phyloP scores from a whole-genome alignment of 2,329 filamentous ascomycete species.

The Cytospora schulzeri region DNA sequence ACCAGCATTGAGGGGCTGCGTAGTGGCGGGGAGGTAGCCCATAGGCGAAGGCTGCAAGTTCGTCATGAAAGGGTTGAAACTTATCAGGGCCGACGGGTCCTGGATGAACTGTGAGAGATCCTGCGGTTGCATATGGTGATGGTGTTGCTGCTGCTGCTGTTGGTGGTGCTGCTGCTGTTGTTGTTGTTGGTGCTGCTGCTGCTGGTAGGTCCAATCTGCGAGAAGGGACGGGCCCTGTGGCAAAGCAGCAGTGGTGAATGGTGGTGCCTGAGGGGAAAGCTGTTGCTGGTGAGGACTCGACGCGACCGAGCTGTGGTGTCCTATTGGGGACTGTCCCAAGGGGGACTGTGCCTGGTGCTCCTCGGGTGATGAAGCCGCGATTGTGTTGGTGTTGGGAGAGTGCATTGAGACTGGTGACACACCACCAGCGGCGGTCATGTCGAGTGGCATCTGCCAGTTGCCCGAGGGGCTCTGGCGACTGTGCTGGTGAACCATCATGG shows the following conservation, averaged over 20 bases:
- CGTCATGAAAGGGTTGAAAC: constrained; percentile 54
- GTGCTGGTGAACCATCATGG: constrained; percentile 35
- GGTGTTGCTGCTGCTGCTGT: constrained; percentile 33
- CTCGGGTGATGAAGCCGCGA: constrained; percentile 54
- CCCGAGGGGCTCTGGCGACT: constrained; percentile 43
- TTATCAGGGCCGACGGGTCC: constrained; percentile 56
- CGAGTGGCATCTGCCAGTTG: constrained; percentile 55
- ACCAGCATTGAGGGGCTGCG: constrained; percentile 65
- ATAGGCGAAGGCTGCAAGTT: constrained; percentile 58
- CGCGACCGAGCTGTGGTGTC: constrained; percentile 49
- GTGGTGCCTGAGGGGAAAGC: constrained; percentile 47
- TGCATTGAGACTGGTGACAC: constrained; percentile 38
- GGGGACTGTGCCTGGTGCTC: constrained; percentile 52
- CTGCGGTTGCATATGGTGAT: constrained; percentile 36
- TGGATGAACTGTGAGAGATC: constrained; percentile 58
- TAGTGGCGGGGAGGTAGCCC: constrained; percentile 63
- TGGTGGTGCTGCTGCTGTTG: constrained; percentile 43
- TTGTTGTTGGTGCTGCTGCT: constrained; percentile 51
- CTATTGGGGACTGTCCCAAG: constrained; percentile 39
- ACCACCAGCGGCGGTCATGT: constrained; percentile 41
- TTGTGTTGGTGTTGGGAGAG: constrained; percentile 45
- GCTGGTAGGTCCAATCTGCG: constrained; percentile 64
- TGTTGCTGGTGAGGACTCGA: constrained; percentile 57
- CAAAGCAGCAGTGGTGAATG: constrained; percentile 52
- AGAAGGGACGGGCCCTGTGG: constrained; percentile 51